Evolutionary conservation across 768 basidiomycete species (phyloP), one percentile per base, ranked within the genome.

Genomic region (Lentinula detonsa): DNA sequence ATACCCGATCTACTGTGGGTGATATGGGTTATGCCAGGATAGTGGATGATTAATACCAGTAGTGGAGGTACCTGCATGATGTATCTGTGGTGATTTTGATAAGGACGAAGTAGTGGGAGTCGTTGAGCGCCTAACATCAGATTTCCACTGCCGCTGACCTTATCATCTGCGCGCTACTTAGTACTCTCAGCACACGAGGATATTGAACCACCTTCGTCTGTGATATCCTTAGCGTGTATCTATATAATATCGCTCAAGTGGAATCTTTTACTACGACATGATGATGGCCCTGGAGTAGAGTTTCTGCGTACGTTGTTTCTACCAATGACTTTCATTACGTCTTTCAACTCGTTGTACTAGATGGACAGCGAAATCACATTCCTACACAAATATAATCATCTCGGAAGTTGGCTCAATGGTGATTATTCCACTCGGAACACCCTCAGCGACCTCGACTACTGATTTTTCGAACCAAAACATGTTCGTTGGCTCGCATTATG

Each of bases 401-500:
- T 80, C 66, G 93, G 93, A 40, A 81, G 83, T 75, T 91, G n/a
- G 78, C 82, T 2, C 73, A 0, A 71, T 88, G 40, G 75, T 83
- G 4, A 73, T 89, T 2, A 64, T 87, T 33, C 85, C 89, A 37
- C 76, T 94, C n/a, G n/a, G n/a, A n/a, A n/a, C n/a, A n/a, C n/a
- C n/a, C n/a, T n/a, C n/a, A n/a, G n/a, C n/a, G n/a, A n/a, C n/a
- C n/a, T n/a, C n/a, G n/a, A n/a, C n/a, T n/a, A n/a, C n/a, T n/a
- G n/a, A n/a, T 65, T 78, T 97, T 11, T 78, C 85, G 6, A 80
- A 83, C 51, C 86, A 91, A 69, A 72, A 82, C 8, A 64, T 94
- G 7, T 96, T 87, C 67, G 76, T 94, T 21, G 91, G 93, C 16
- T 95, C 93, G 5, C 89, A 93, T 65, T 76, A 82, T 15, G 92